Evolutionary conservation across 73 alveolate species (phyloP), one percentile per base, ranked within the genome.

Genomic region (Paramecium primaurelia): DNA sequence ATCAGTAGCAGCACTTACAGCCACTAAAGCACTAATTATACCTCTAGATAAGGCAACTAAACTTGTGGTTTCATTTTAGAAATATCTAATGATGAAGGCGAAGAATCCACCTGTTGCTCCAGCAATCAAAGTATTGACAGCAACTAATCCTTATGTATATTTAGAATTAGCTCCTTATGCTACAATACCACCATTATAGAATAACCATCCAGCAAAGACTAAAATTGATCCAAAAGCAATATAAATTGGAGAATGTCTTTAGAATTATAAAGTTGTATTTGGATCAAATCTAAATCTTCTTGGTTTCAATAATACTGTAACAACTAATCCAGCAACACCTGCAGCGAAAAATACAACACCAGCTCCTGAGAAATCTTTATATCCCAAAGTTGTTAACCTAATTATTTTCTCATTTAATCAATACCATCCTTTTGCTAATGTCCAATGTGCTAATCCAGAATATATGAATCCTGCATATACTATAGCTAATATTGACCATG

Each of bases 291-390:
- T 80, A 8, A 32, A 80, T 80, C 58, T 45, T 80, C 91, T 80
- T 44, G 91, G 91, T 26, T 80, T 80, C 30, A 80, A 26, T 5
- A 80, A 20, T 8, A 42, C 73, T 20, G 91, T 80, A 8, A 49
- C 58, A 58, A 80, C 49, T 40, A 49, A 45, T 26, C 77, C 73
- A 45, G 91, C 91, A 12, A 80, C 71, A 10, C 77, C 91, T 25
- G 91, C 91, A 45, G 91, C 91, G 22, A 45, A 80, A 64, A 45
- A 45, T 42, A 80, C 75, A 4, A 80, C 91, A 18, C 91, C 91
- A 11, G 91, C 91, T 25, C 91, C 91, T 45, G 91, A 42, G 47
- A 80, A 80, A 80, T 80, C 91, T 47, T 80, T 80, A 16, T 32
- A 80, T 80, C 91, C 91, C 14, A 80, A 42, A 64, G 84, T 64